Base-by-base conservation (phyloP, 805 yeast genomes). In the Metschnikowia koreensis region DNA sequence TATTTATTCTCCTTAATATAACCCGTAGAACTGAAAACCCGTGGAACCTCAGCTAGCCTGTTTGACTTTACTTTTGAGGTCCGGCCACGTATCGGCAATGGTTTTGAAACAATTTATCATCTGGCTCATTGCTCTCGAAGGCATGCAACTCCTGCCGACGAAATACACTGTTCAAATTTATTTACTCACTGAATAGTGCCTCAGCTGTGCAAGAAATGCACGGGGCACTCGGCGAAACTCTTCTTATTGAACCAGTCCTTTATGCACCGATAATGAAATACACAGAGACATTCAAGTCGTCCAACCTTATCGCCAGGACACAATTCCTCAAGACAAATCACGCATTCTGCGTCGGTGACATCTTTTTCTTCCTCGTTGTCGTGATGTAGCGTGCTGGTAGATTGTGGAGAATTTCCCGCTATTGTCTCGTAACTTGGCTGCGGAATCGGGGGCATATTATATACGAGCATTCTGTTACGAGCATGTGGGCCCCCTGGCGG, bases 311-410 rank as follows among this genome's bases (percentile, higher is more conserved):
- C 94, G 1, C 96, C 96, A 0, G 92, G 89, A 44, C 72, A 70
- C 66, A 92, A 82, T 16, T 89, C 96, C 65, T 94, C 99, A 55
- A 93, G 81, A 64, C 99, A 94, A 26, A 94, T 93, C 13, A 90
- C 93, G 66, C 99, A 94, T 66, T 94, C 98, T 45, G 82, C 81
- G 34, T 76, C 83, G 15, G 73, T 17, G 29, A 47, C 44, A 38
- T 47, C 75, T 28, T 71, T 57, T 33, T 57, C 60, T 55, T 47
- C 53, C 17, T 47, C 52, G 38, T 26, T 48, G 1, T 27, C 26
- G 38, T 26, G n/a, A 3, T 38, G 16, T 4, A 38, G 38, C 8
- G 48, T 39, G 39, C 33, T 31, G 3, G 34, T 9, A 1, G 47
- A 43, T 13, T 41, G 22, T 41, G 37, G 56, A 42, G 22, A 67